Evolutionary conservation across 2,329 filamentous ascomycete genomes (phyloP), one percentile per base, ranked within the genome.

Genomic region (Monosporascus sp.): DNA sequence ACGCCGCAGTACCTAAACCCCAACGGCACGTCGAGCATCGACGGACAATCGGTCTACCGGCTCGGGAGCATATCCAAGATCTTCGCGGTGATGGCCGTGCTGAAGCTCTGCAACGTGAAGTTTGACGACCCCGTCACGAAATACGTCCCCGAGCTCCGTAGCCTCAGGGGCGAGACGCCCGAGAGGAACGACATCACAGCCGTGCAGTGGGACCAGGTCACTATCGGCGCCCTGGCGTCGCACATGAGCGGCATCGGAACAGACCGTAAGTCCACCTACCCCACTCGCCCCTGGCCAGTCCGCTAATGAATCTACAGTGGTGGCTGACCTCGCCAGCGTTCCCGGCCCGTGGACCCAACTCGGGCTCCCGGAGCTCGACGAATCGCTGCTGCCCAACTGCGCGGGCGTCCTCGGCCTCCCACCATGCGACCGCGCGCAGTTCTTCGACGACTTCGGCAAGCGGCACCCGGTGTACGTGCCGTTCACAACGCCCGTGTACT

Each of bases 11-110:
- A 59, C 7, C 59, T 60, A 6, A 63, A 67, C 49, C 52, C 63
- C 2, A 62, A 60, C n/a, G 65, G 69, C 51, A 65, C 64, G 1
- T 47, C 54, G 0, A 26, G 20, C 4, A 64, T 73, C 14, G 58
- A 65, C 44, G 62, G 59, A 0, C 60, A 72, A 41, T 70, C 71
- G 0, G 61, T 72, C 45, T 74, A 70, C 55, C 65, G 70, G 5
- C 53, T 72, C 8, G 70, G 67, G 24, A 73, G 70, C 51, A 60
- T 74, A 41, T 68, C 70, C n/a, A 74, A 73, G 55, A 54, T 71
- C 7, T 66, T 66, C 24, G 52, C 60, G 0, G 57, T 62, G 1
- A 55, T 64, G 16, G 57, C 63, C 16, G 26, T 65, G 6, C 49
- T 66, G n/a, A 60, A 62, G 7, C 56, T 63, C 50, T 53, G 48